phyloP scores from a whole-genome alignment of 2,329 filamentous ascomycete genomes.

The Bisporella sp. region DNA sequence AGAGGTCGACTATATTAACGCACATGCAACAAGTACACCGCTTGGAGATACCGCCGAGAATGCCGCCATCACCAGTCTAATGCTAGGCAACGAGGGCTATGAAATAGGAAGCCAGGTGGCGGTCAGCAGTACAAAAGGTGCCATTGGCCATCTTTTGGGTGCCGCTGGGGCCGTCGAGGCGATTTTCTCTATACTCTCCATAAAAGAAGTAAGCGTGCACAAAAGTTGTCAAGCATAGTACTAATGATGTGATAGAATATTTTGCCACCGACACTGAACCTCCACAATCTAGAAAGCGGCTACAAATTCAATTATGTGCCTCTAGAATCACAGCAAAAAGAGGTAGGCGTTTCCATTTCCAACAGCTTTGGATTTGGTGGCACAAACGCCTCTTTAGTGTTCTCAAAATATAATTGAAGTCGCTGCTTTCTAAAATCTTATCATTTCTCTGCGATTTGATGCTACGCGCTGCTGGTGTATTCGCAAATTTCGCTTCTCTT shows the following conservation, averaged over 20 bases:
- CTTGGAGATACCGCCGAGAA: conserved; percentile 89
- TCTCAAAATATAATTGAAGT: conserved; percentile 34
- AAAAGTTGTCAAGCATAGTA: not conserved
- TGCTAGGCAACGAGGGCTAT: conserved; percentile 67
- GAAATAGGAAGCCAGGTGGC: conserved; percentile 58
- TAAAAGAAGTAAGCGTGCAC: conserved; percentile 59
- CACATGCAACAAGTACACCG: conserved; percentile 83
- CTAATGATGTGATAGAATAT: conserved; percentile 46
- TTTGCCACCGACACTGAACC: conserved; percentile 81
- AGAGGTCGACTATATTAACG: conserved; percentile 86
- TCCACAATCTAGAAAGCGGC: conserved; percentile 57
- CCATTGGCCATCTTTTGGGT: conserved; percentile 84
- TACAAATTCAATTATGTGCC: conserved; percentile 85
- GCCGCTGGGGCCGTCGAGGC: conserved; percentile 89
- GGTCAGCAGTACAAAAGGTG: conserved; percentile 90
- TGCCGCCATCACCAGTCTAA: conserved; percentile 67
- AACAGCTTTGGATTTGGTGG: conserved; percentile 99
- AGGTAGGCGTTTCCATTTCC: conserved; percentile 69
- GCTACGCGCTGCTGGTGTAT: too few relatives aligned
- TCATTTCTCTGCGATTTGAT: not conserved
- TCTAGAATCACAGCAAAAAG: conserved; percentile 58
- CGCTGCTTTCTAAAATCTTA: not conserved
- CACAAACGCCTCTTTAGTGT: conserved; percentile 86
- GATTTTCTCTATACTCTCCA: conserved; percentile 72
- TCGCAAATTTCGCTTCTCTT: too few relatives aligned